Conservation (phyloP, 768 basidiomycete genomes). For the Suillus lakei region DNA sequence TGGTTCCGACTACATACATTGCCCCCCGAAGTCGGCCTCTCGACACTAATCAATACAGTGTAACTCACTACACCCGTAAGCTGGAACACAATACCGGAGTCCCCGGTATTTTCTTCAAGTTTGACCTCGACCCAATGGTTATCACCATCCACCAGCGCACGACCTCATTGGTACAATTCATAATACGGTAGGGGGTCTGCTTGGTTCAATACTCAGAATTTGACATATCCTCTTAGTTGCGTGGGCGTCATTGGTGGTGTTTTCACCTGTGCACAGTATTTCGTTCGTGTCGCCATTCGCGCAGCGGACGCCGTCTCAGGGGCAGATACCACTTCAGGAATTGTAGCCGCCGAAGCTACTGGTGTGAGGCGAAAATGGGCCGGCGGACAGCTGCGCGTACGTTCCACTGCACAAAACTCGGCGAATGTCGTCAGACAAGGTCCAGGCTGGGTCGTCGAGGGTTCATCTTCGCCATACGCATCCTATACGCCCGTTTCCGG, state of each 20-base stretch:
- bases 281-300: conserved; percentile 64
- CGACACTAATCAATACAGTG: conserved; percentile 87
- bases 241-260: conserved; percentile 95
- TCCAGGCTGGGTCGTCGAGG: conserved; percentile 63
- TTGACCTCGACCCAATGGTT: conserved; percentile 89
- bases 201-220: neutral
- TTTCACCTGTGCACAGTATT: conserved; percentile 84
- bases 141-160: conserved; percentile 90
- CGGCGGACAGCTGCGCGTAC: conserved; percentile 65
- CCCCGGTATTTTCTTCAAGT: conserved; percentile 98
- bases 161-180: conserved; percentile 75
- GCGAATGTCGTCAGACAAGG: conserved; percentile 61
- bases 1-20: conserved; percentile 95
- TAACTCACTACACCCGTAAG: conserved; percentile 86
- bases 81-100: conserved; percentile 78
- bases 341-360: conserved; percentile 70
- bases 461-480: conserved; percentile 40
- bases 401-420: conserved; percentile 36
- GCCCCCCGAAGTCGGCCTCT: conserved; percentile 69
- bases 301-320: conserved; percentile 69
- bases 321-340: conserved; percentile 51
- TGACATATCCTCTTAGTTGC: conserved; percentile 44
- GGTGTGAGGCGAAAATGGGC: conserved; percentile 73
- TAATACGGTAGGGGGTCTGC: conserved; percentile 61
- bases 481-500: conserved; percentile 41